Evolutionary conservation across 768 basidiomycete species (phyloP).

Genomic region (Thelephora ganbajun): DNA sequence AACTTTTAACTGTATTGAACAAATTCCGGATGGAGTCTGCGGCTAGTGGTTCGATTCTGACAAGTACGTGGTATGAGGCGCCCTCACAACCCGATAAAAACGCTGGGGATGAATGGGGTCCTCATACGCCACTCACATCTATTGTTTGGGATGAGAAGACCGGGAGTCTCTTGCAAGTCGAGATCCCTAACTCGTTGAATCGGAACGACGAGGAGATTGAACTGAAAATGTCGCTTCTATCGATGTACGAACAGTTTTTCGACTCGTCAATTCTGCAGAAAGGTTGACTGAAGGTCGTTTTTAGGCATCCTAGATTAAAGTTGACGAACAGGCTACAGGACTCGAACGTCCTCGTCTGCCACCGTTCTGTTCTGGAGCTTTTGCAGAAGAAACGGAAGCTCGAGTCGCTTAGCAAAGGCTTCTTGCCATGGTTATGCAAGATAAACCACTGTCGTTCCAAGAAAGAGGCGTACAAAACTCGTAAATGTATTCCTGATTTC

Average conservation of each 20-base stretch:
- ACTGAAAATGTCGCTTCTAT: constrained; percentile 61
- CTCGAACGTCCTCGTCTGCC: constrained; percentile 87
- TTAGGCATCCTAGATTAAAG: constrained; percentile 56
- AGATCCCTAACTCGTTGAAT: constrained; percentile 56
- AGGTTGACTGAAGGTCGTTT: constrained; percentile 2
- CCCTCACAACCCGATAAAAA: constrained; percentile 35
- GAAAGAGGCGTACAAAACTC: constrained; percentile 40
- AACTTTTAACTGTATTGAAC: constrained; percentile 58
- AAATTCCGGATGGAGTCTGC: constrained; percentile 67
- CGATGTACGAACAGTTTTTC: constrained; percentile 29
- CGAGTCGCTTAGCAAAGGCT: constrained; percentile 79
- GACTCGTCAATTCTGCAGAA: background rate
- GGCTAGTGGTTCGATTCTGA: constrained; percentile 48
- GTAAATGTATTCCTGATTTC: constrained; percentile 21
- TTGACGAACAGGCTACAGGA: constrained; percentile 62
- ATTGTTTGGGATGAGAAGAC: constrained; percentile 58
- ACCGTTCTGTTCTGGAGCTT: constrained; percentile 55
- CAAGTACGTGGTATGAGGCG: constrained; percentile 49
- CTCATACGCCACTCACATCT: constrained; percentile 26
- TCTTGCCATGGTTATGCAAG: constrained; percentile 87
- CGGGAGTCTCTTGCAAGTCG: constrained; percentile 58
- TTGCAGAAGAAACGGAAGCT: constrained; percentile 55
- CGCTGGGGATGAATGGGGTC: constrained; percentile 56
- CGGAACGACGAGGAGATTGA: constrained; percentile 58
- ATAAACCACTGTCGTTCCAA: constrained; percentile 60